Conservation (phyloP, 2,329 filamentous ascomycete species). For the Trematosphaeria pertusa region DNA sequence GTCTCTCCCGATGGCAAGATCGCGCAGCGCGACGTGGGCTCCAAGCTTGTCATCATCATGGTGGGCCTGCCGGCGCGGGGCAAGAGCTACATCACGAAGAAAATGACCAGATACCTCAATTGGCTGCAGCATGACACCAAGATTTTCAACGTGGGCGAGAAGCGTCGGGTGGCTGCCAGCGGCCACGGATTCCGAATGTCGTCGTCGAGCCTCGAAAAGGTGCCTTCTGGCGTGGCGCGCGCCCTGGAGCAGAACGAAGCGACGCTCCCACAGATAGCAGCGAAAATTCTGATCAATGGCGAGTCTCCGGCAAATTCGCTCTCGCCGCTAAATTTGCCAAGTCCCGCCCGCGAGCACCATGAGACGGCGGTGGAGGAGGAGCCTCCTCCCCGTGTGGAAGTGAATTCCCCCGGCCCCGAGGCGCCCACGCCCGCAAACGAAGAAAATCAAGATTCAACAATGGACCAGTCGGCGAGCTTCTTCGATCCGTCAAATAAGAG, state of each 20-base stretch:
- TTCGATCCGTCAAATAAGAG: slow-evolving; percentile 89
- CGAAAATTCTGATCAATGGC: slow-evolving; percentile 67
- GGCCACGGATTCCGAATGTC: slow-evolving; percentile 55
- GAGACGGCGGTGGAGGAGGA: slow-evolving; percentile 35
- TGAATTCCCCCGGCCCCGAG: slow-evolving; percentile 43
- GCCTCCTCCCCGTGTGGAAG: slow-evolving; percentile 35
- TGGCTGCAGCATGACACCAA: slow-evolving; percentile 96
- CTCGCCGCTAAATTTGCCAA: slow-evolving; percentile 40
- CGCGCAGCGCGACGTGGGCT: slow-evolving; percentile 89
- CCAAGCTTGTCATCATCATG: slow-evolving; percentile 98
- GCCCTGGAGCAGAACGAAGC: slow-evolving; percentile 36
- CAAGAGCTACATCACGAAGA: slow-evolving; percentile 99
- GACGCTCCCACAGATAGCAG: slow-evolving; percentile 51
- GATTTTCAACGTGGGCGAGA: slow-evolving; percentile 97
- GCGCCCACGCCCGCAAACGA: slow-evolving; percentile 26
- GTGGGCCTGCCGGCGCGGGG: slow-evolving; percentile 93
- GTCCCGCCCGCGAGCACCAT: slow-evolving; percentile 29
- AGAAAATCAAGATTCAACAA: slow-evolving; percentile 56
- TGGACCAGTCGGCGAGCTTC: slow-evolving; percentile 91
- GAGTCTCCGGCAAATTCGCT: slow-evolving; percentile 51
- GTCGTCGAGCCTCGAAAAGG: slow-evolving; percentile 36
- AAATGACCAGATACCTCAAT: slow-evolving; percentile 90
- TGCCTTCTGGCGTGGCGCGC: slow-evolving; percentile 30
- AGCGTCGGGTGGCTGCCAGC: slow-evolving; percentile 79
- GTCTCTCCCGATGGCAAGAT: slow-evolving; percentile 96